These are phyloP conservation scores for Trametes sanguinea DNA, from an alignment of 768 basidiomycete genomes.

Conservation along the genomic window DNA sequence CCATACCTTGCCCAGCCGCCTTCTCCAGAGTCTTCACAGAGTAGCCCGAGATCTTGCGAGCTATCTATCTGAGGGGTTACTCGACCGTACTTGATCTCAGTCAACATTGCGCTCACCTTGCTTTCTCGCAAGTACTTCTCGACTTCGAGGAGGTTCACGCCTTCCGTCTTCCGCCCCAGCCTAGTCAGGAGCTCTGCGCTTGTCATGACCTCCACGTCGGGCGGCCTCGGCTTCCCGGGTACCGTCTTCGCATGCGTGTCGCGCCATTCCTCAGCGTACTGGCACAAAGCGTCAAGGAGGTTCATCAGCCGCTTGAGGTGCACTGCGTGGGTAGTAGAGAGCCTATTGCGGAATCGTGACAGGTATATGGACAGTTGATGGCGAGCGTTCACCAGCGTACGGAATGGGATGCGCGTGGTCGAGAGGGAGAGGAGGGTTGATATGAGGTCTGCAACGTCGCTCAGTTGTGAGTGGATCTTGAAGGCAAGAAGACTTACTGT, in stretches of 20 bases:
- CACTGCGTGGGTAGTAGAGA: conserved; percentile 71
- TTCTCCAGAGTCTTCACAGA: conserved; percentile 42
- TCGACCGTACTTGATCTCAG: too few relatives aligned
- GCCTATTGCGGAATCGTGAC: conserved; percentile 71
- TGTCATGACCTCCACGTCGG: conserved; percentile 59
- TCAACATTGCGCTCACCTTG: conserved; percentile 49
- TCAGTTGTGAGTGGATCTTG: neutral
- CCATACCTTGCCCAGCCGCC: conserved; percentile 29
- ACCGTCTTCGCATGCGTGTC: conserved; percentile 27
- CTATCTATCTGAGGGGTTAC: conserved; percentile 46
- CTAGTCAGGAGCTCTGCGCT: conserved; percentile 63
- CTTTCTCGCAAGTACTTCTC: conserved; percentile 79
- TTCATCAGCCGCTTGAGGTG: conserved; percentile 79
- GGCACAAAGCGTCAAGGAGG: conserved; percentile 70
- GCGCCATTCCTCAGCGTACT: conserved; percentile 59
- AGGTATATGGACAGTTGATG: conserved; percentile 80
- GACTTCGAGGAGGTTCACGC: conserved; percentile 83
- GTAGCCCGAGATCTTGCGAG: conserved; percentile 85
- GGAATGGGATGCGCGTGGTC: conserved; percentile 61
- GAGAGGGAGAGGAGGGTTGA: conserved; percentile 88
- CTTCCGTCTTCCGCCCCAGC: conserved; percentile 67
- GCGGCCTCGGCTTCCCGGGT: conserved; percentile 25
- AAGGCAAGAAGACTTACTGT: conserved; percentile 59
- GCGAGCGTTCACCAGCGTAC: conserved; percentile 60
- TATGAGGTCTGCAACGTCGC: conserved; percentile 66